Evolutionary conservation across 768 basidiomycete species (phyloP).

Genomic region (Kockovaella imperatae): DNA sequence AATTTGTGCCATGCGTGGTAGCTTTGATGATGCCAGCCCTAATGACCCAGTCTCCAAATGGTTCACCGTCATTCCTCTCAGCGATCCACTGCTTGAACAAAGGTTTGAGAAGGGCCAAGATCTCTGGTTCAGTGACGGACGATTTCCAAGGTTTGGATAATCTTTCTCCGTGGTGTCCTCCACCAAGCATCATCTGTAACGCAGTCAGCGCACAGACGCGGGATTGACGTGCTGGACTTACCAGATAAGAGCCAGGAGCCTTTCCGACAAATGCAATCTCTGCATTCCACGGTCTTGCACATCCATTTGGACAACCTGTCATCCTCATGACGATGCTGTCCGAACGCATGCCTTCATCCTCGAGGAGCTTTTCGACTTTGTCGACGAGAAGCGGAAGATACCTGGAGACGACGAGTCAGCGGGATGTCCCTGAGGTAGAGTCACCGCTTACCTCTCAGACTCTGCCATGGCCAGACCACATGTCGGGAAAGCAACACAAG

Average conservation of each 20-base stretch:
- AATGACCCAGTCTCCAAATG: slow-evolving; percentile 91
- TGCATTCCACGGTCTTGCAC: slow-evolving; percentile 85
- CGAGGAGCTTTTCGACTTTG: slow-evolving; percentile 91
- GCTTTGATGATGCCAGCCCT: slow-evolving; percentile 82
- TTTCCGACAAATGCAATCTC: slow-evolving; percentile 97
- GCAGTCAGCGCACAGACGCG: slow-evolving; percentile 3
- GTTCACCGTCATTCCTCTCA: slow-evolving; percentile 78
- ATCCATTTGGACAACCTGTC: slow-evolving; percentile 69
- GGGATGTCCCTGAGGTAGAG: neutral
- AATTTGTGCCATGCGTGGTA: slow-evolving; percentile 71
- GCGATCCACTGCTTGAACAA: slow-evolving; percentile 93
- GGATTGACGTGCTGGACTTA: slow-evolving; percentile 3
- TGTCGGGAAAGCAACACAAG: slow-evolving; percentile 96
- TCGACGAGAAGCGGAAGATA: slow-evolving; percentile 84
- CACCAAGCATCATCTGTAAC: slow-evolving; percentile 78
- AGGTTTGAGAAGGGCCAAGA: slow-evolving; percentile 74
- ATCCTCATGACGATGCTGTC: slow-evolving; percentile 97
- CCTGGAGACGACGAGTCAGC: slow-evolving; percentile 43
- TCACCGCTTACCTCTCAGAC: slow-evolving; percentile 52
- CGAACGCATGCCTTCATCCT: slow-evolving; percentile 83
- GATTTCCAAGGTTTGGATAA: slow-evolving; percentile 89
- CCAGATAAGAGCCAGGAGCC: slow-evolving; percentile 75
- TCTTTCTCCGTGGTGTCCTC: slow-evolving; percentile 87
- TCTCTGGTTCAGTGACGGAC: slow-evolving; percentile 76
- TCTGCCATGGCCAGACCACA: slow-evolving; percentile 75